Conservation (phyloP, 2,329 filamentous ascomycete species). For the Paraphoma sp. region DNA sequence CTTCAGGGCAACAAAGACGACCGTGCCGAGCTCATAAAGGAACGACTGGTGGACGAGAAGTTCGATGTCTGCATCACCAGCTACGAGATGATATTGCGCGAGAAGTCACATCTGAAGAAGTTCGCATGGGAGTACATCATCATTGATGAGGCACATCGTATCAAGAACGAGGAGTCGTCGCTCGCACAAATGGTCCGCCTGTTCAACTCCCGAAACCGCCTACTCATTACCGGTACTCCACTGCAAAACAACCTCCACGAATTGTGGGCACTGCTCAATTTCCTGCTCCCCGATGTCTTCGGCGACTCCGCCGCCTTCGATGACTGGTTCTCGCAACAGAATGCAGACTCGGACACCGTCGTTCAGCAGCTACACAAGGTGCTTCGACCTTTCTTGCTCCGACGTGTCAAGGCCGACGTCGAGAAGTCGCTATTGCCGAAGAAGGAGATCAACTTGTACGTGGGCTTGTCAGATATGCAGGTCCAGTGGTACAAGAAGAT, state of each 20-base stretch:
- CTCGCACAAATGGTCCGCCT: slow-evolving; percentile 94
- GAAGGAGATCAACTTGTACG: slow-evolving; percentile 95
- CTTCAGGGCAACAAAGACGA: slow-evolving; percentile 96
- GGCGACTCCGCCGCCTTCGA: slow-evolving; percentile 97
- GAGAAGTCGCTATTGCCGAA: slow-evolving; percentile 97
- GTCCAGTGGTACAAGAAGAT: slow-evolving; percentile 99
- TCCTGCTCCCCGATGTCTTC: slow-evolving; percentile 96
- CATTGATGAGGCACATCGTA: slow-evolving; percentile 96
- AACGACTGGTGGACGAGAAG: slow-evolving; percentile 89
- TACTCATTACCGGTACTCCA: slow-evolving; percentile 95
- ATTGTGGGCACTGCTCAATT: slow-evolving; percentile 96
- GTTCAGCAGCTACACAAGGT: slow-evolving; percentile 96
- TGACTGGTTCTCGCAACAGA: slow-evolving; percentile 94
- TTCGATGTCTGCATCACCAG: slow-evolving; percentile 99
- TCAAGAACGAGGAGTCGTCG: slow-evolving; percentile 99
- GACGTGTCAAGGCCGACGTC: slow-evolving; percentile 95
- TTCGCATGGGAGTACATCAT: slow-evolving; percentile 99
- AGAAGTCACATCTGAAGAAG: slow-evolving; percentile 94
- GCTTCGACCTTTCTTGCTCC: slow-evolving; percentile 88
- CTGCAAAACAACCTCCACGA: slow-evolving; percentile 98
- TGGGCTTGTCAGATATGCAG: slow-evolving; percentile 99
- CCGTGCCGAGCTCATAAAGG: slow-evolving; percentile 84
- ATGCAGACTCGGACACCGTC: slow-evolving; percentile 90
- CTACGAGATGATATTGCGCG: slow-evolving; percentile 97
- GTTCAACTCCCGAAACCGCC: slow-evolving; percentile 92